Percentiles rank a stretch among this genome's conserved stretches.
Conservation (phyloP, 129 eudicot genomes). For the Arctium lappa region DNA sequence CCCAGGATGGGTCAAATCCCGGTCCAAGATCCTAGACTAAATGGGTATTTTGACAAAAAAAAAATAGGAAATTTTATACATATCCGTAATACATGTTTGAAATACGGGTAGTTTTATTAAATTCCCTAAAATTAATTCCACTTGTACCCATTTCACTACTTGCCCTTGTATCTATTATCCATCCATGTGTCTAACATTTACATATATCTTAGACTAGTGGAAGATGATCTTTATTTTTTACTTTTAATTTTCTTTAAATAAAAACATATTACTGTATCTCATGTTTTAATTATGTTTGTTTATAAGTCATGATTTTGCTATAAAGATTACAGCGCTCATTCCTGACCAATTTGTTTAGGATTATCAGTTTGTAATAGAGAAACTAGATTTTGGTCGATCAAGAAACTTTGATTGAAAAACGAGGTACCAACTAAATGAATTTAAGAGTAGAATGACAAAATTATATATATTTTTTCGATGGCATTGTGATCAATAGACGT, state of each 20-base stretch:
- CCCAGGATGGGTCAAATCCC: no score
- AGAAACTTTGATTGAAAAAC: neutral
- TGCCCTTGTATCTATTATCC: conserved; percentile 20
- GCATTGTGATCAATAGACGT: no score
- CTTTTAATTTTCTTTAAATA: neutral
- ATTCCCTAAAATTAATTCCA: neutral
- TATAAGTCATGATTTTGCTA: neutral
- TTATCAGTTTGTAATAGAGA: neutral
- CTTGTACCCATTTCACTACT: conserved; percentile 28
- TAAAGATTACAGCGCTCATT: no score
- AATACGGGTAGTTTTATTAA: no score
- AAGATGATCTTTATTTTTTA: conserved; percentile 6
- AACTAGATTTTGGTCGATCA: neutral
- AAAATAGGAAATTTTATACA: no score
- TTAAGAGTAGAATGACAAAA: neutral
- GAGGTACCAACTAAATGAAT: neutral
- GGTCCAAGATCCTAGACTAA: no score
- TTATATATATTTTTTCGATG: neutral
- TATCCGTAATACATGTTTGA: no score
- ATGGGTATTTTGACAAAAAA: no score
- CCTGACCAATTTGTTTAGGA: neutral
- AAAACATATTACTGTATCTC: neutral
- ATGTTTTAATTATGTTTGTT: neutral
- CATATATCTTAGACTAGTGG: conserved; percentile 14
- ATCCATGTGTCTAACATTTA: conserved; percentile 23